phyloP scores from a whole-genome alignment of 129 eudicot genomes.

The Erigeron canadensis region DNA sequence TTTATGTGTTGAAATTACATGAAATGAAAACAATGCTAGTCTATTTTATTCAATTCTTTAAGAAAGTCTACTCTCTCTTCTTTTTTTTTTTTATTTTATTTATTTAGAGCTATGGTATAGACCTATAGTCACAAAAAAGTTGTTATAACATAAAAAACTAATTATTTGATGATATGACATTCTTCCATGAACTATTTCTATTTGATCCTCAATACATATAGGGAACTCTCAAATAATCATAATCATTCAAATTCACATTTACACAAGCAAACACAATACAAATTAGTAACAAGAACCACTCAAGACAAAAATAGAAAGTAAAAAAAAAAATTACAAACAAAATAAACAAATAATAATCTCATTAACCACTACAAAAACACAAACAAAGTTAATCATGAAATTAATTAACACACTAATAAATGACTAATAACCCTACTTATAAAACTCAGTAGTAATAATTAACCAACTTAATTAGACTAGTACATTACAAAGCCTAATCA shows the following conservation, averaged over 20 bases:
- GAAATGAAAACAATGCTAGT: too few relatives aligned
- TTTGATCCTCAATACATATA: too few relatives aligned
- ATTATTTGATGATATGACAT: too few relatives aligned
- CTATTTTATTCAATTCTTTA: too few relatives aligned
- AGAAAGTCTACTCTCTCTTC: too few relatives aligned
- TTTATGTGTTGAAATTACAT: too few relatives aligned
- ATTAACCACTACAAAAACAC: neutral
- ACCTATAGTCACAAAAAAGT: too few relatives aligned
- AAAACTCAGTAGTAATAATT: conserved; percentile 1
- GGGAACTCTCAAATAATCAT: neutral
- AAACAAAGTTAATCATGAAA: neutral
- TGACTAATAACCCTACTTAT: neutral
- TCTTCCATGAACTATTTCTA: too few relatives aligned
- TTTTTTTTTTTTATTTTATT: too few relatives aligned
- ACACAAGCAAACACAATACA: neutral
- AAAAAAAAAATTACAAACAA: neutral
- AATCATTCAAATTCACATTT: neutral
- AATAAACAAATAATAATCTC: conserved; percentile 11
- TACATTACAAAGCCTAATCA: neutral
- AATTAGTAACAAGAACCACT: neutral
- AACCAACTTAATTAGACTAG: conserved; percentile 12
- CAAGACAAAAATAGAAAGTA: neutral
- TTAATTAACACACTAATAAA: neutral
- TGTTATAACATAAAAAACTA: too few relatives aligned
- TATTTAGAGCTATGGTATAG: too few relatives aligned